phyloP scores from a whole-genome alignment of 2,329 filamentous ascomycete species.

The Plectosphaerella cucumerina region DNA sequence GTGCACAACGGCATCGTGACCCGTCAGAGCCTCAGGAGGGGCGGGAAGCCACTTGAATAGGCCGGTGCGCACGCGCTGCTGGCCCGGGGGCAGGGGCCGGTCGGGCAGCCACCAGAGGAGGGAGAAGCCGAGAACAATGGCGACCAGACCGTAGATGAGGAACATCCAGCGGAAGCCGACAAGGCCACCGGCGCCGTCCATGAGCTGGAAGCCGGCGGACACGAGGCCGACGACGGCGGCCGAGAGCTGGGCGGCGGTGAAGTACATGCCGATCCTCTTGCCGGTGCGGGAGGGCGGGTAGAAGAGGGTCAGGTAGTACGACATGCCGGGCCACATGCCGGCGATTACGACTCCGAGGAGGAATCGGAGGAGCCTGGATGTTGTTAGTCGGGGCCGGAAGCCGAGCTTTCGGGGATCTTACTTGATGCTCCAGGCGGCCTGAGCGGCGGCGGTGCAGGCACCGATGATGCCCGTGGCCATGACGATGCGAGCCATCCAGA shows the following conservation, averaged over 20 bases:
- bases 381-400: constrained; percentile 9
- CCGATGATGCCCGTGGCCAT: constrained; percentile 83
- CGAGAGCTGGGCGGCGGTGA: constrained; percentile 82
- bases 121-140: constrained; percentile 64
- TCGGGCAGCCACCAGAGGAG: constrained; percentile 92
- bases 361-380: constrained; percentile 67
- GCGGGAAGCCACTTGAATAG: constrained; percentile 63
- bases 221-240: constrained; percentile 86
- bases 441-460: constrained; percentile 76
- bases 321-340: constrained; percentile 94
- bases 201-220: constrained; percentile 85
- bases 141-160: constrained; percentile 75
- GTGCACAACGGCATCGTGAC: constrained; percentile 75
- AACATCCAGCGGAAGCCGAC: constrained; percentile 94
- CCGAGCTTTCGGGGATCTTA: constrained; percentile 29
- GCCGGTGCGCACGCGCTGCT: constrained; percentile 44
- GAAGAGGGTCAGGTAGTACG: constrained; percentile 87
- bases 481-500: constrained; percentile 92
- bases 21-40: constrained; percentile 66
- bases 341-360: constrained; percentile 84
- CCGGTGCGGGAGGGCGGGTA: constrained; percentile 84
- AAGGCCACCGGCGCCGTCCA: constrained; percentile 73
- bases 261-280: constrained; percentile 86
- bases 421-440: constrained; percentile 81
- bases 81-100: constrained; percentile 70